Conservation (phyloP, 305 asterid genomes). For the Rubia tinctorum region DNA sequence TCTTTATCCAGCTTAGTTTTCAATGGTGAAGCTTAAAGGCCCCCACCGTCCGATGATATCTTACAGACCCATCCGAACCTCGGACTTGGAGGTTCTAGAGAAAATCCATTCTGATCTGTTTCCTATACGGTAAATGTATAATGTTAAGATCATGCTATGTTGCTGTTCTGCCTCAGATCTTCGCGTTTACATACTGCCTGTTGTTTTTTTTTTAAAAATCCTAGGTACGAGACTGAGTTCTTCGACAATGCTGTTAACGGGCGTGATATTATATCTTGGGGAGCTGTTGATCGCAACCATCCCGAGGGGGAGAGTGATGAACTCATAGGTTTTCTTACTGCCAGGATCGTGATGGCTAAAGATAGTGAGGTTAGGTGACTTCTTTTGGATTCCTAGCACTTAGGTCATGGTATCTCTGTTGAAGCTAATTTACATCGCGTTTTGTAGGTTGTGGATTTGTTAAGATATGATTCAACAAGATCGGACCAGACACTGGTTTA, state of each 20-base stretch:
- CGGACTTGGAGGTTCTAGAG: slow-evolving; percentile 71
- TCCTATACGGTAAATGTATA: slow-evolving; percentile 63
- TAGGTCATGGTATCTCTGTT: neutral
- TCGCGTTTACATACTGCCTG: slow-evolving; percentile 24
- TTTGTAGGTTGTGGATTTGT: slow-evolving; percentile 72
- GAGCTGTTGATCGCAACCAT: slow-evolving; percentile 86
- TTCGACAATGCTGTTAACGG: slow-evolving; percentile 86
- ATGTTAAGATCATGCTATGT: slow-evolving; percentile 18
- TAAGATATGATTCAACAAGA: slow-evolving; percentile 60
- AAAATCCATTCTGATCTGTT: slow-evolving; percentile 71
- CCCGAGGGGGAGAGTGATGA: slow-evolving; percentile 62
- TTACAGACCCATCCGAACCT: slow-evolving; percentile 66
- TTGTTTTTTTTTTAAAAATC: slow-evolving; percentile 13
- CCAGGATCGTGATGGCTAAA: slow-evolving; percentile 63
- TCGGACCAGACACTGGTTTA: slow-evolving; percentile 71
- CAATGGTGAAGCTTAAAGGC: slow-evolving; percentile 65
- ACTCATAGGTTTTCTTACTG: slow-evolving; percentile 92
- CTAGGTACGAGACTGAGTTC: slow-evolving; percentile 85
- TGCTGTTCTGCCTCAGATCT: slow-evolving; percentile 11
- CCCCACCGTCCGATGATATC: slow-evolving; percentile 53
- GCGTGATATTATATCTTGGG: slow-evolving; percentile 86
- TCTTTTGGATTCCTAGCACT: neutral
- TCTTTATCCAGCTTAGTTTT: slow-evolving; percentile 59
- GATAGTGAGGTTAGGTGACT: slow-evolving; percentile 75
- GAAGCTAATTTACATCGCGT: slow-evolving; percentile 8